Evolutionary conservation across 2,329 filamentous ascomycete species (phyloP).

Genomic region (Aspergillus glaucus): DNA sequence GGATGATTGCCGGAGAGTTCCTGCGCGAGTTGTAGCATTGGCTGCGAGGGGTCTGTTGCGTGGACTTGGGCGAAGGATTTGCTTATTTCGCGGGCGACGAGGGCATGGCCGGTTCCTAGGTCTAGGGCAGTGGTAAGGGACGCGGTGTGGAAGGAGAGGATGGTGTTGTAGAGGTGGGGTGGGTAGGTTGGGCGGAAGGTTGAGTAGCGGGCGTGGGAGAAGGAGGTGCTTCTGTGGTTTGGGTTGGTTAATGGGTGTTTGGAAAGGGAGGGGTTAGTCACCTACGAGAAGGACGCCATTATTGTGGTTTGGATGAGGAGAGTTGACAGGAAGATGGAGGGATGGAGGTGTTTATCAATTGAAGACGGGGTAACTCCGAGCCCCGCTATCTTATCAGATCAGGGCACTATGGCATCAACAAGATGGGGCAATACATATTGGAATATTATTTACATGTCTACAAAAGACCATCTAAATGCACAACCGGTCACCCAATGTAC

Average conservation of each 20-base stretch:
- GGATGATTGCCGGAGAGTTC: conserved; percentile 9
- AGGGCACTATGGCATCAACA: no score
- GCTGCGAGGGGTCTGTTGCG: conserved; percentile 7
- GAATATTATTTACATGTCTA: no score
- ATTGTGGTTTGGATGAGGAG: background rate
- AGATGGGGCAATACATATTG: no score
- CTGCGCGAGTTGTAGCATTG: conserved; percentile 26
- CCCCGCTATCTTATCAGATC: no score
- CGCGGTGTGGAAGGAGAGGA: conserved; percentile 2
- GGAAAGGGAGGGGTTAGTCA: background rate
- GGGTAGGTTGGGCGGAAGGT: conserved; percentile 4
- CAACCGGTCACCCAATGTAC: conserved; percentile 26
- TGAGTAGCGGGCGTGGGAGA: conserved; percentile 3
- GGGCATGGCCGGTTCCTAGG: conserved; percentile 5
- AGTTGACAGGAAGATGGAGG: background rate
- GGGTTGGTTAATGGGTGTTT: background rate
- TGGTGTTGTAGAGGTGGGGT: background rate
- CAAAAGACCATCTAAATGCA: background rate
- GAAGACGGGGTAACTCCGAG: no score
- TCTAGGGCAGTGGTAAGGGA: background rate
- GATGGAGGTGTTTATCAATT: background rate
- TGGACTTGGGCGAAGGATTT: background rate
- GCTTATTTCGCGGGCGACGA: conserved; percentile 3
- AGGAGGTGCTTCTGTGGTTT: conserved; percentile 2
- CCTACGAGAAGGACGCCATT: background rate